A percentile compares a stretch with the other conserved stretches of the same genome.
These are phyloP conservation scores for Talaromyces borbonicus DNA, from an alignment of 495 filamentous ascomycete species.

Conservation along the genomic window DNA sequence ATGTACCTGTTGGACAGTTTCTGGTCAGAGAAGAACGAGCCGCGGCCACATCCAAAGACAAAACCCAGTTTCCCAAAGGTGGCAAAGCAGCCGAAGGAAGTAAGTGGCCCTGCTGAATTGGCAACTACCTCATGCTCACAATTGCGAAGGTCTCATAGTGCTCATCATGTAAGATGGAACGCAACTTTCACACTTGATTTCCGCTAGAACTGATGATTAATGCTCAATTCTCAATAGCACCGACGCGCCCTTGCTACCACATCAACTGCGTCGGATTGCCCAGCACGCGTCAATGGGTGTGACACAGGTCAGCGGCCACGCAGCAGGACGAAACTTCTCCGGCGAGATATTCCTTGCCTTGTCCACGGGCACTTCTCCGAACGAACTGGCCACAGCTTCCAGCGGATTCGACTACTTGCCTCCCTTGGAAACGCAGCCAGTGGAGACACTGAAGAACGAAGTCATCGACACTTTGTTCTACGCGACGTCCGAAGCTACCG, in stretches of 20 bases:
- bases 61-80: background rate
- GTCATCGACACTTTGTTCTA: slow-evolving; percentile 1
- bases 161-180: background rate
- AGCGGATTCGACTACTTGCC: background rate
- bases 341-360: background rate
- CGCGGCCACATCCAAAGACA: background rate
- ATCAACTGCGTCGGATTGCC: slow-evolving; percentile 2
- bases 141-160: background rate
- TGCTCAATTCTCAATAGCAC: background rate
- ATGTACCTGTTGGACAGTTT: slow-evolving; percentile 1
- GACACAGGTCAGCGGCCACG: background rate
- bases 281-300: background rate
- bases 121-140: background rate
- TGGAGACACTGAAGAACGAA: slow-evolving; percentile 3
- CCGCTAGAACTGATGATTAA: no score
- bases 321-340: slow-evolving; percentile 1
- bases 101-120: background rate
- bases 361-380: background rate
- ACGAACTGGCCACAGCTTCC: background rate
- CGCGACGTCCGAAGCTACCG: background rate
- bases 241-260: slow-evolving; percentile 2
- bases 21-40: slow-evolving; percentile 1
- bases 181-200: no score
- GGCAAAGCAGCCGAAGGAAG: slow-evolving; percentile 1
- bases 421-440: background rate